Conservation (phyloP, 2,329 filamentous ascomycete genomes). For the Cercospora zeina region DNA sequence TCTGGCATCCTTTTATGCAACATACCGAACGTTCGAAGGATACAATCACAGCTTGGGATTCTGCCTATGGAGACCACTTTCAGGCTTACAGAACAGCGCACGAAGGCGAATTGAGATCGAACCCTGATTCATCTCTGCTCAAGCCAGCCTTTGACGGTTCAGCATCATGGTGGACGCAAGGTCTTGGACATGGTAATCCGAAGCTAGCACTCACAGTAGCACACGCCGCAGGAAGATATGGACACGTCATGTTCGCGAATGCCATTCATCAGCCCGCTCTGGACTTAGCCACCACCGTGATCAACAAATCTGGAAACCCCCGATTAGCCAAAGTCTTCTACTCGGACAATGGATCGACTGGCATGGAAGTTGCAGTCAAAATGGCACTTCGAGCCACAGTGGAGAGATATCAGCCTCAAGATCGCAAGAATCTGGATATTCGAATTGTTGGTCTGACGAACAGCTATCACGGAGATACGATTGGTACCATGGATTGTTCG, state of each 20-base stretch:
- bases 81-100: conserved; percentile 54
- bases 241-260: conserved; percentile 84
- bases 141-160: conserved; percentile 76
- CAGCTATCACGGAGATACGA: conserved; percentile 84
- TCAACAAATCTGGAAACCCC: conserved; percentile 61
- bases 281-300: conserved; percentile 64
- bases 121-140: conserved; percentile 46
- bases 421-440: conserved; percentile 52
- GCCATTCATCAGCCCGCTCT: conserved; percentile 78
- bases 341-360: conserved; percentile 81
- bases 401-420: conserved; percentile 59
- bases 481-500: conserved; percentile 82
- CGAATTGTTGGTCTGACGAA: conserved; percentile 74
- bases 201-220: conserved; percentile 71
- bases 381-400: conserved; percentile 75
- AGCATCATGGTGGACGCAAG: conserved; percentile 90
- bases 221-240: conserved; percentile 79
- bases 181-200: conserved; percentile 76
- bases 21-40: conserved; percentile 63
- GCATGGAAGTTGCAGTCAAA: conserved; percentile 79
- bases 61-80: conserved; percentile 76
- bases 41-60: conserved; percentile 74
- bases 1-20: conserved; percentile 89
- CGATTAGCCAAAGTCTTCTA: conserved; percentile 73
- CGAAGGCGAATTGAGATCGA: conserved; percentile 32